Evolutionary conservation across 257 asterid genomes (phyloP).

Genomic region (Salvia miltiorrhiza): DNA sequence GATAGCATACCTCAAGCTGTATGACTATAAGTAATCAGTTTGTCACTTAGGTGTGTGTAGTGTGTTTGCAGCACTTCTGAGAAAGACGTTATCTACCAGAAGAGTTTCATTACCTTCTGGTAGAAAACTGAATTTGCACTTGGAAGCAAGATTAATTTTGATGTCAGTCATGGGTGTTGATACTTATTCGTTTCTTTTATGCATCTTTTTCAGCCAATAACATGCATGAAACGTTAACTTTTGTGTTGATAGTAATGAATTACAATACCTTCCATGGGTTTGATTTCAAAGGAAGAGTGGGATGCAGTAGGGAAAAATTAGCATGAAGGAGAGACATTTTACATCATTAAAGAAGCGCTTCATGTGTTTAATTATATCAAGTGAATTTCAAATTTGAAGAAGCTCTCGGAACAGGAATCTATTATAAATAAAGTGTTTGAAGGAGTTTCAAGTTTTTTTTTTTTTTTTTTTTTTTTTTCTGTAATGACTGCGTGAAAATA

Average conservation of each 20-base stretch:
- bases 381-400: not conserved
- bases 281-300: slow-evolving; percentile 20
- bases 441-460: slow-evolving; percentile 3
- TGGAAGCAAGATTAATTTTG: not conserved
- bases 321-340: not conserved
- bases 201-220: not conserved
- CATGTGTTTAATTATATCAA: not conserved
- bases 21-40: not conserved
- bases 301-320: slow-evolving; percentile 4
- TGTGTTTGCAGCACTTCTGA: not conserved
- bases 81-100: not conserved
- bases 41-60: not conserved
- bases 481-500: not conserved
- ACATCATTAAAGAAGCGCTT: not conserved
- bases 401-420: not conserved
- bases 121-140: not conserved
- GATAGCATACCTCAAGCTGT: not conserved
- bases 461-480: not conserved
- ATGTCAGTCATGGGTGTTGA: not conserved
- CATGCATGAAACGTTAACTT: not conserved
- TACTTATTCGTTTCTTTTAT: not conserved
- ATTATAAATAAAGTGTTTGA: not conserved
- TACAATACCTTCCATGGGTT: slow-evolving; percentile 17
- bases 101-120: not conserved
- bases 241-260: not conserved